Conservation (phyloP, 2,329 filamentous ascomycete genomes). For the Davidsoniella australis region DNA sequence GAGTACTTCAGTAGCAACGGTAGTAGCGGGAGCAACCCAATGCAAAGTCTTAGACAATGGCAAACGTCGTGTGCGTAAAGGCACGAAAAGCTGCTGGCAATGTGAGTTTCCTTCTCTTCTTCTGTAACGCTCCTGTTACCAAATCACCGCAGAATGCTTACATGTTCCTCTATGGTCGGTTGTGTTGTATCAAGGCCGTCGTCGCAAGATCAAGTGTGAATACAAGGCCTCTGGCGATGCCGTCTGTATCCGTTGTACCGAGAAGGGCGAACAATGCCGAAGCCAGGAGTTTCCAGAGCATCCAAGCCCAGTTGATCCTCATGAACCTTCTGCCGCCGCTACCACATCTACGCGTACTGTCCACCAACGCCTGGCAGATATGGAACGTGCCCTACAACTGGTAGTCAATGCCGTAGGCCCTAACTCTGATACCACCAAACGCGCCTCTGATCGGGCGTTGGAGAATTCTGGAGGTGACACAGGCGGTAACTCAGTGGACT, state of each 20-base stretch:
- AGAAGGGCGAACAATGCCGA: conserved; percentile 27
- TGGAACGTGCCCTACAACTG: conserved; percentile 9
- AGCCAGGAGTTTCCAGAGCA: conserved; percentile 30
- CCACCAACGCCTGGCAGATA: conserved; percentile 9
- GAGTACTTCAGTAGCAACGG: not conserved
- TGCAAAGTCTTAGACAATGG: conserved; percentile 6
- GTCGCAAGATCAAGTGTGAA: conserved; percentile 36
- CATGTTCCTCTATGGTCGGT: not conserved
- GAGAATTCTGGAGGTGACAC: not conserved
- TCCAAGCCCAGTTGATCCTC: conserved; percentile 9
- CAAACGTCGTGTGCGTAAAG: conserved; percentile 28
- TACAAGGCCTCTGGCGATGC: conserved; percentile 24
- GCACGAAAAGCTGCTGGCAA: conserved; percentile 42
- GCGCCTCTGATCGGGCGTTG: too few relatives aligned
- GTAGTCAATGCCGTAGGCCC: conserved; percentile 8
- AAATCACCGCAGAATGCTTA: not conserved
- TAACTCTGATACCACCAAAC: not conserved
- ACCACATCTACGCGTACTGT: conserved; percentile 1
- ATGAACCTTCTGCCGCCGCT: not conserved
- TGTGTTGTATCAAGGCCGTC: conserved; percentile 17
- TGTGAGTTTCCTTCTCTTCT: conserved; percentile 25
- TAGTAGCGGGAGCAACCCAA: not conserved
- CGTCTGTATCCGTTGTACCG: conserved; percentile 29
- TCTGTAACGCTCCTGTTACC: not conserved
- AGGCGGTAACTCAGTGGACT: not conserved